Conservation (phyloP, 495 filamentous ascomycete genomes). For the Aspergillus ostianus region DNA sequence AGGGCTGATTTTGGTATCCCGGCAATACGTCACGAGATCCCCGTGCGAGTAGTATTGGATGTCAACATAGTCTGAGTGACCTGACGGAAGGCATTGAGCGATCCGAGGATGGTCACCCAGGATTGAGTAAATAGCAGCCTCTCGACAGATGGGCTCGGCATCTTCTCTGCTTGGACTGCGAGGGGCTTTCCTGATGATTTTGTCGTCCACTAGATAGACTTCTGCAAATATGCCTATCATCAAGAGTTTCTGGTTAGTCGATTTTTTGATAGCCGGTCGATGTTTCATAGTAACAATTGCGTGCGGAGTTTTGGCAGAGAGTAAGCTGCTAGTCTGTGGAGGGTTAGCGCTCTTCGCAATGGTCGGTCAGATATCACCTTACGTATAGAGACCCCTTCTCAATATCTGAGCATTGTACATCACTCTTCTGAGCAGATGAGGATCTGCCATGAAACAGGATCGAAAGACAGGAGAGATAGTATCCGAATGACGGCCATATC, state of each 20-base stretch:
- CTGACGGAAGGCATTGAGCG: constrained; percentile 15
- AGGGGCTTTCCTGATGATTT: constrained; percentile 15
- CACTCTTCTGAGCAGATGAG: neutral
- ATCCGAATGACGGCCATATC: neutral
- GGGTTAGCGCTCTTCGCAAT: neutral
- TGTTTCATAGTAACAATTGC: neutral
- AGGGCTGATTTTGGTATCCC: constrained; percentile 9
- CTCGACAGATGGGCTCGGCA: constrained; percentile 16
- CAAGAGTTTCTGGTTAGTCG: constrained; percentile 9
- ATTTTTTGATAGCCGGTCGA: neutral
- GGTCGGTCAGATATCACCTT: neutral
- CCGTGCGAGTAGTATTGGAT: constrained; percentile 16
- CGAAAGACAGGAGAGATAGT: neutral
- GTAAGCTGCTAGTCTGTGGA: neutral
- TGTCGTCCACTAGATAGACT: constrained; percentile 14
- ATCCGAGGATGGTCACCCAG: constrained; percentile 20
- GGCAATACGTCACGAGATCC: constrained; percentile 15
- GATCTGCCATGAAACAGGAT: neutral
- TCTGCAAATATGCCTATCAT: constrained; percentile 17
- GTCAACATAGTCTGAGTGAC: constrained; percentile 10
- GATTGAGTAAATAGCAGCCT: constrained; percentile 15
- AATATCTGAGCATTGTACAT: neutral
- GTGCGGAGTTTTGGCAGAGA: neutral
- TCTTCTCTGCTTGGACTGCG: constrained; percentile 15
- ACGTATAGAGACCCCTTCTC: neutral